Evolutionary conservation across 1,139 yeast genomes (phyloP), one percentile per base, ranked within the genome.

Genomic region (Suhomyces bolitotheri): DNA sequence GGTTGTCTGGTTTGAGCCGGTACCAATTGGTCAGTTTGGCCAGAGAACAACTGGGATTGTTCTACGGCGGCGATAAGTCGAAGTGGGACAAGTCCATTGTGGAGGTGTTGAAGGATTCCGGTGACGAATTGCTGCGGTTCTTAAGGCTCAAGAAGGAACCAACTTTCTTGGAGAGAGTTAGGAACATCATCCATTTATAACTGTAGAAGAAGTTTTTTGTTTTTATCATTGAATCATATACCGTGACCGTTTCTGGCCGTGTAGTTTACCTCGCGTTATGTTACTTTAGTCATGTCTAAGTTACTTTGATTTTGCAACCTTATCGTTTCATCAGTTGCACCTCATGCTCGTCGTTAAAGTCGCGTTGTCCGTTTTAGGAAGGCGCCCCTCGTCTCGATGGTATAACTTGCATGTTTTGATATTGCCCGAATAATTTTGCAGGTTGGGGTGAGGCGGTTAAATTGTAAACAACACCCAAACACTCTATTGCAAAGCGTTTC

Each of bases 21-120:
- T 67, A 70, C 27, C 73, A 78, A 35, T 61, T 80, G 46, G 52
- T 74, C 16, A 54, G 62, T 10, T 49, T 64, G 42, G 82, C 82
- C 14, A 66, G 68, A 41, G 61, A 63, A 35, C 76, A 75, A 51
- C 30, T 43, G 15, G 20, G 25, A 35, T 20, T 35, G 27, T 56
- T 55, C 39, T 48, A 43, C 30, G 59, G 60, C 7, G 38, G 39
- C 22, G 36, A 50, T 22, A 35, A 45, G 13, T 32, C 36, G 10
- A 50, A 43, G 30, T 58, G 62, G 62, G 62, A 56, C 31, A 53
- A 45, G 33, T 46, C 59, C 8, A 48, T 58, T 24, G 43, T 41
- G 9, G 62, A 57, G 7, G 43, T 55, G 4, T 41, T 58, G 24
- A 37, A 38, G 27, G 60, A 53, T 31, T 33, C 56, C 4, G 34